Conservation (phyloP, 345 rosid genomes). For the Psidium guajava region DNA sequence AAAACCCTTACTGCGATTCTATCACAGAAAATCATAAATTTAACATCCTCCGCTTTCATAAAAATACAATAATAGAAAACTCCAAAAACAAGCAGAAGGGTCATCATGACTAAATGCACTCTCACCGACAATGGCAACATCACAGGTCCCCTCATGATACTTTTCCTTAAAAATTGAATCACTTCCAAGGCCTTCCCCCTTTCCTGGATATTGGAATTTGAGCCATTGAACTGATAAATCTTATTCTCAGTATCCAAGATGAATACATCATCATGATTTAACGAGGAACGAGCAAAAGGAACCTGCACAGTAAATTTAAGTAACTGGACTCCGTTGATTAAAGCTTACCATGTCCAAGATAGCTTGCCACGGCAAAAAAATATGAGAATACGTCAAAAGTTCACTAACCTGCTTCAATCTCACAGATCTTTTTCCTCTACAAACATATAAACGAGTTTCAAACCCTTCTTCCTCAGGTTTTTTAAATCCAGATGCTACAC, state of each 20-base stretch:
- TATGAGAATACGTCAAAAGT: not conserved
- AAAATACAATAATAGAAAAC: not conserved
- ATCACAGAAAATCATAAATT: not conserved
- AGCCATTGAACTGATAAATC: constrained; percentile 96
- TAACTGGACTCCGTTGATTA: not conserved
- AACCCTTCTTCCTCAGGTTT: constrained; percentile 76
- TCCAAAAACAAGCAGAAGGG: not conserved
- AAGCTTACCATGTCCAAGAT: not conserved
- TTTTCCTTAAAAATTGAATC: constrained; percentile 85
- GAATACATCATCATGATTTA: constrained; percentile 98
- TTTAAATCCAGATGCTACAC: constrained; percentile 92
- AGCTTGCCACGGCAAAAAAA: not conserved
- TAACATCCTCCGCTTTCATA: not conserved
- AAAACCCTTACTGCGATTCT: not conserved
- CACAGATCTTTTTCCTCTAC: constrained; percentile 84
- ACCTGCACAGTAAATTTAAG: constrained; percentile 39
- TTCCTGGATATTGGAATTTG: constrained; percentile 96
- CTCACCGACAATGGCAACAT: constrained; percentile 86
- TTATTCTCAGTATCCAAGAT: constrained; percentile 73
- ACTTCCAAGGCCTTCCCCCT: constrained; percentile 96
- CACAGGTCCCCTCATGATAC: constrained; percentile 73
- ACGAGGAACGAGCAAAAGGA: constrained; percentile 88
- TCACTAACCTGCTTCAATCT: constrained; percentile 84
- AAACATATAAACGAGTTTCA: constrained; percentile 78
- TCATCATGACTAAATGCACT: not conserved